A percentile compares a stretch with the other conserved stretches of the same genome.
These are phyloP conservation scores for Schwanniomyces pseudopolymorphus DNA, from an alignment of 805 yeast genomes.

Conservation along the genomic window DNA sequence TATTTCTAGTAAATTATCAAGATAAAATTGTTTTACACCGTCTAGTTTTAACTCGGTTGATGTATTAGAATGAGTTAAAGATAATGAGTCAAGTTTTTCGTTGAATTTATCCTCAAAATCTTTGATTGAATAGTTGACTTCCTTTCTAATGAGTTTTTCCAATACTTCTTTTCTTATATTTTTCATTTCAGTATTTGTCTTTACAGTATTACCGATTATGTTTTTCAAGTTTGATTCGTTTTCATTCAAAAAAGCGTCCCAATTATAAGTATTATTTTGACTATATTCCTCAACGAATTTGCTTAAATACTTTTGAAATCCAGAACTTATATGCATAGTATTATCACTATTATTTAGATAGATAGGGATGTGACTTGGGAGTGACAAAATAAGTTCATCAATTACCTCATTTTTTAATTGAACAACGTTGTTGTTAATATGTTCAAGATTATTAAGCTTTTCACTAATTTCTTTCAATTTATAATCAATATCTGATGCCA, in stretches of 20 bases:
- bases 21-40: conserved; percentile 21
- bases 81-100: conserved; percentile 23
- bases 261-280: conserved; percentile 10
- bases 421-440: conserved; percentile 12
- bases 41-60: conserved; percentile 6
- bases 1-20: conserved; percentile 29
- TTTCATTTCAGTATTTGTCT: conserved; percentile 8
- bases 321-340: conserved; percentile 38
- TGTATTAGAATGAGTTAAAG: conserved; percentile 9
- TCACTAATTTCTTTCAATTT: conserved; percentile 15
- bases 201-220: conserved; percentile 12
- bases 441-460: conserved; percentile 14
- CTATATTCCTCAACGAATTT: conserved; percentile 29
- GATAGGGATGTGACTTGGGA: conserved; percentile 34
- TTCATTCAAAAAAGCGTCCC: conserved; percentile 23
- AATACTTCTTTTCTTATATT: conserved; percentile 20
- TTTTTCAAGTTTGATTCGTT: conserved; percentile 18
- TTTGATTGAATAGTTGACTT: conserved; percentile 18
- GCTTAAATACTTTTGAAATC: conserved; percentile 35
- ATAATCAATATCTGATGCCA: conserved; percentile 8
- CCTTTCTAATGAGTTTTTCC: conserved; percentile 18
- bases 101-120: conserved; percentile 14
- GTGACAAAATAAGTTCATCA: conserved; percentile 14
- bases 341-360: conserved; percentile 22
- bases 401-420: conserved; percentile 16